phyloP scores from a whole-genome alignment of 2,329 filamentous ascomycete species.

The Rutstroemia sp. region DNA sequence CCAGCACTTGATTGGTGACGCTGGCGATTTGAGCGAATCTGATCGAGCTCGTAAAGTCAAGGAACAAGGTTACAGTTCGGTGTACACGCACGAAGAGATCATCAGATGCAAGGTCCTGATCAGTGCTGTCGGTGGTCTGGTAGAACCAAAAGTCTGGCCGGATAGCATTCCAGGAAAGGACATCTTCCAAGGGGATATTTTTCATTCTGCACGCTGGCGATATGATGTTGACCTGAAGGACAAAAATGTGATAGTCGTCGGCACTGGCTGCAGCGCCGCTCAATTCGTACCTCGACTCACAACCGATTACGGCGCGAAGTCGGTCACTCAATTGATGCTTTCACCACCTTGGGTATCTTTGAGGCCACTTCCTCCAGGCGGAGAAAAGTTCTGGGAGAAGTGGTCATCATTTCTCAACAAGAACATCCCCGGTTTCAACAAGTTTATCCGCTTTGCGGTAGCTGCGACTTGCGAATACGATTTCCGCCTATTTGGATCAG shows the following conservation, averaged over 20 bases:
- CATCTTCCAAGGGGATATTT: slow-evolving; percentile 45
- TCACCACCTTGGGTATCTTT: slow-evolving; percentile 50
- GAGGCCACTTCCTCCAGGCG: slow-evolving; percentile 30
- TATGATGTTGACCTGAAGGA: slow-evolving; percentile 42
- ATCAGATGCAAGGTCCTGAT: slow-evolving; percentile 47
- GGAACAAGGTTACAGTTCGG: slow-evolving; percentile 37
- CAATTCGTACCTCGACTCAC: slow-evolving; percentile 47
- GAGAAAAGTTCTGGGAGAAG: slow-evolving; percentile 37
- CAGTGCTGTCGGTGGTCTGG: slow-evolving; percentile 46
- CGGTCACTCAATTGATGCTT: slow-evolving; percentile 52
- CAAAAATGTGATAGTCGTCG: slow-evolving; percentile 50
- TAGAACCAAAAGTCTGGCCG: slow-evolving; percentile 45
- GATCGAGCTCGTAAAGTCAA: slow-evolving; percentile 38
- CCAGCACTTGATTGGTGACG: slow-evolving; percentile 41
- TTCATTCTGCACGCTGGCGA: slow-evolving; percentile 52
- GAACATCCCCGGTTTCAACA: slow-evolving; percentile 40
- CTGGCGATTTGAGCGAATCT: slow-evolving; percentile 43
- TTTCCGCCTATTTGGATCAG: slow-evolving; percentile 41
- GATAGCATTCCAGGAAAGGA: slow-evolving; percentile 44
- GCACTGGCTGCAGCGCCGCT: slow-evolving; percentile 50
- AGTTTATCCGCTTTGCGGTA: slow-evolving; percentile 33
- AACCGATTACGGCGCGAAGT: slow-evolving; percentile 38
- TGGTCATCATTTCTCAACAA: slow-evolving; percentile 39
- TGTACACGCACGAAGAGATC: slow-evolving; percentile 43
- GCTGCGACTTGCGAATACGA: slow-evolving; percentile 36